Conservation (phyloP, 805 yeast species). For the Metschnikowia lochheadii region DNA sequence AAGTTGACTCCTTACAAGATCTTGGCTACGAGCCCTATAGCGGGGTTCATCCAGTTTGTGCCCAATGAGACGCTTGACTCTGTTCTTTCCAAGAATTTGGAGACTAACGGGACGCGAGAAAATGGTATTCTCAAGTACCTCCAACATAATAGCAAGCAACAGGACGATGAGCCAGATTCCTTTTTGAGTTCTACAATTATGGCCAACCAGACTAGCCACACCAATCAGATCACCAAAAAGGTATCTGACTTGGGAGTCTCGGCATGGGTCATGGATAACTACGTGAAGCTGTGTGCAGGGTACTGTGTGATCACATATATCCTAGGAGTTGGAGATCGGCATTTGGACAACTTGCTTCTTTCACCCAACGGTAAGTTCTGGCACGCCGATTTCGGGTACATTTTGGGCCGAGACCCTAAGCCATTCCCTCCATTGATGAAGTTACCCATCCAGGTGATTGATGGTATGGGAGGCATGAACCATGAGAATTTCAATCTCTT, state of each 20-base stretch:
- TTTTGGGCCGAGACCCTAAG: conserved; percentile 94
- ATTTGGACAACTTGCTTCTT: conserved; percentile 80
- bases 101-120: conserved; percentile 22
- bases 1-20: conserved; percentile 85
- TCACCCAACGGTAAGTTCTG: conserved; percentile 82
- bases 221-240: background rate
- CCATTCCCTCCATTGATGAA: conserved; percentile 99
- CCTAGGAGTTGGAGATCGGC: conserved; percentile 96
- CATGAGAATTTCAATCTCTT: conserved; percentile 83
- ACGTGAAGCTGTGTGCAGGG: conserved; percentile 94
- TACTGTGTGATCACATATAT: conserved; percentile 94
- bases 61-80: conserved; percentile 86
- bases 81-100: conserved; percentile 47
- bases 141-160: conserved; percentile 47
- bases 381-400: conserved; percentile 98
- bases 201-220: background rate
- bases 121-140: conserved; percentile 76
- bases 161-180: conserved; percentile 25
- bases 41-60: conserved; percentile 92
- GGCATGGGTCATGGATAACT: conserved; percentile 81
- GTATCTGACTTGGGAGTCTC: conserved; percentile 46
- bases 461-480: conserved; percentile 93
- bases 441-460: conserved; percentile 91
- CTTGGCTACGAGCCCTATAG: conserved; percentile 83
- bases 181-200: no score